Evolutionary conservation across 306 rosid genomes (phyloP).

Genomic region (Gillenia trifoliata): DNA sequence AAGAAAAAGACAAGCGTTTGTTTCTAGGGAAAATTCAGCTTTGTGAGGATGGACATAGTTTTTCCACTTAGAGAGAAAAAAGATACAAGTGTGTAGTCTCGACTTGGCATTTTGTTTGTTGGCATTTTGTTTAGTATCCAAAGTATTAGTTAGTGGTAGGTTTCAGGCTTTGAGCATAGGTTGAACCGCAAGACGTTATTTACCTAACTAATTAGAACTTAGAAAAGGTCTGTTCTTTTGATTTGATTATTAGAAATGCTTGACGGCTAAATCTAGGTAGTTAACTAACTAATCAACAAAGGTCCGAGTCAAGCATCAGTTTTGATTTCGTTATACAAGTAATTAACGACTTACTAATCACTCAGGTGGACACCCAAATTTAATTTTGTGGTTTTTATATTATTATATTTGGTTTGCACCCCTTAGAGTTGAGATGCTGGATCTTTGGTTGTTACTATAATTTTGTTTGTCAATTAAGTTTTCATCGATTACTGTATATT

Average conservation of each 20-base stretch:
- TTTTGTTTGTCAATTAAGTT: neutral
- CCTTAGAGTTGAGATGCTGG: neutral
- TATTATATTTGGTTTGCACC: neutral
- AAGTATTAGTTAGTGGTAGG: neutral
- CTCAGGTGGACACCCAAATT: neutral
- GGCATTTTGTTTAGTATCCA: too few species aligned
- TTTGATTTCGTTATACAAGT: neutral
- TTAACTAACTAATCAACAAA: neutral
- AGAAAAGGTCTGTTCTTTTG: neutral
- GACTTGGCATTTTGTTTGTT: neutral
- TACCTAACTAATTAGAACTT: slow-evolving; percentile 10
- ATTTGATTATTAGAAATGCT: neutral
- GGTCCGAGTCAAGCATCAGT: neutral
- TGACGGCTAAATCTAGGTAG: neutral
- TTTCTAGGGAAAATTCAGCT: neutral
- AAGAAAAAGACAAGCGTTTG: neutral
- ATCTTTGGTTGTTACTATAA: neutral
- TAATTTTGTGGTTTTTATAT: too few species aligned
- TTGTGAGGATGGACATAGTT: neutral
- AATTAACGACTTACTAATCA: neutral
- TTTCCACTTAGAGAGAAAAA: neutral
- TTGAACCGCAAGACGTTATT: neutral
- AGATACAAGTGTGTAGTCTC: neutral
- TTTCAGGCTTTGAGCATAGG: neutral
- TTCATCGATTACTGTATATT: neutral